Conservation (phyloP, 2,329 filamentous ascomycete species). For the Claviceps digitariae region DNA sequence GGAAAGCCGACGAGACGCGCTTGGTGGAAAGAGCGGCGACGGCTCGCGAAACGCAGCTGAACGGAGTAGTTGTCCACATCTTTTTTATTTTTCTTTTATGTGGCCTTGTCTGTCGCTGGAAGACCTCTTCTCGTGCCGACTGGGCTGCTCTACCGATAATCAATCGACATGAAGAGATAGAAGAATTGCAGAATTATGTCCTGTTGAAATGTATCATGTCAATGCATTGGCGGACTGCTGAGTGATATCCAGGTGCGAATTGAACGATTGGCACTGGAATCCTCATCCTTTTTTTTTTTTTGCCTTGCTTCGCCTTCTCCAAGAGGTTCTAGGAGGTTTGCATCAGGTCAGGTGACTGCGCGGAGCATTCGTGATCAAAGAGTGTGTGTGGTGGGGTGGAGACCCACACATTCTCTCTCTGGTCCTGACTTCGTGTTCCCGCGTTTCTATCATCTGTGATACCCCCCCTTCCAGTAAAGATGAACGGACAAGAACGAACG, state of each 20-base stretch:
- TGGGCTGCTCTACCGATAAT: neutral
- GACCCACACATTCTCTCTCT: neutral
- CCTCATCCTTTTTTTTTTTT: neutral
- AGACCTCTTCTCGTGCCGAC: too few species aligned
- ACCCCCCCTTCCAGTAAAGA: too few species aligned
- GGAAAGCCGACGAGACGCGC: constrained; percentile 4
- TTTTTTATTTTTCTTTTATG: neutral
- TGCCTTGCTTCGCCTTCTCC: neutral
- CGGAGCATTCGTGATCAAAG: constrained; percentile 16
- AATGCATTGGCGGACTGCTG: neutral
- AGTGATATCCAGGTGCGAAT: neutral
- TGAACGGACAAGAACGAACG: neutral
- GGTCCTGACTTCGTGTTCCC: too few species aligned
- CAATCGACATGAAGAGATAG: neutral
- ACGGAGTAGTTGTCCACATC: constrained; percentile 1
- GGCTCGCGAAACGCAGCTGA: constrained; percentile 8
- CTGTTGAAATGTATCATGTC: neutral
- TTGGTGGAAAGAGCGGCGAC: constrained; percentile 8
- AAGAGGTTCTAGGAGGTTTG: neutral
- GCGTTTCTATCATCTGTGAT: neutral
- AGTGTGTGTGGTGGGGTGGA: neutral
- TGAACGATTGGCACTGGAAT: neutral
- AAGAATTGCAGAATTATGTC: neutral
- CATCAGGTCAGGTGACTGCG: constrained; percentile 21
- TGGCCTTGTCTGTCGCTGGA: neutral